These are phyloP conservation scores for Elaeagnus macrophylla DNA, from an alignment of 306 rosid genomes.

Conservation along the genomic window DNA sequence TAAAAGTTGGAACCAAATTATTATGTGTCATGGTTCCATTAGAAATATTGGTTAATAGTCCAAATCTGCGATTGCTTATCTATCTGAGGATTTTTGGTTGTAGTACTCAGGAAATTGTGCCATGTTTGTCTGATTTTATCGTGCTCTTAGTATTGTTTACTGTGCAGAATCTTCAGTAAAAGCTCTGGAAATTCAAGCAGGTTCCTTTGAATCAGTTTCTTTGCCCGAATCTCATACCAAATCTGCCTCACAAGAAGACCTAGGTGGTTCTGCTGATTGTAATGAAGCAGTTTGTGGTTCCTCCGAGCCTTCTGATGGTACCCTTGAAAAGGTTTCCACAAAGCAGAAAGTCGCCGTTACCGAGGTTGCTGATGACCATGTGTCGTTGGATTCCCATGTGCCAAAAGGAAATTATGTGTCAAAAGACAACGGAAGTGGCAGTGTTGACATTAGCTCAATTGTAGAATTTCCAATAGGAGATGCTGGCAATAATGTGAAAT, in stretches of 20 bases:
- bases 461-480: conserved; percentile 30
- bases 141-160: not conserved
- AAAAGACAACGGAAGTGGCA: conserved; percentile 26
- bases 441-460: conserved; percentile 32
- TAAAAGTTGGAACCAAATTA: no score
- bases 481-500: conserved; percentile 24
- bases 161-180: conserved; percentile 23
- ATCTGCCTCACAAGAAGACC: conserved; percentile 29
- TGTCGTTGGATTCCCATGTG: conserved; percentile 17
- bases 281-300: conserved; percentile 18
- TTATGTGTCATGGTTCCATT: no score
- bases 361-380: conserved; percentile 22
- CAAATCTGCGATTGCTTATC: no score
- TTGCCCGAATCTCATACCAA: conserved; percentile 25
- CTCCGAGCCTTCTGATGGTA: conserved; percentile 27
- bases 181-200: conserved; percentile 21
- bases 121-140: not conserved
- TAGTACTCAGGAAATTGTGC: no score
- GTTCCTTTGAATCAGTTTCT: conserved; percentile 30
- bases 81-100: no score
- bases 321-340: conserved; percentile 23
- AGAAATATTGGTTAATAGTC: no score
- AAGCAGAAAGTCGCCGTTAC: conserved; percentile 26
- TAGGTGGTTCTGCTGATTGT: conserved; percentile 23
- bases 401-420: conserved; percentile 31